Percentiles rank a stretch among this genome's conserved stretches.
These are phyloP conservation scores for Tripterygium wilfordii DNA, from an alignment of 177 flowering plant genomes.

Conservation along the genomic window DNA sequence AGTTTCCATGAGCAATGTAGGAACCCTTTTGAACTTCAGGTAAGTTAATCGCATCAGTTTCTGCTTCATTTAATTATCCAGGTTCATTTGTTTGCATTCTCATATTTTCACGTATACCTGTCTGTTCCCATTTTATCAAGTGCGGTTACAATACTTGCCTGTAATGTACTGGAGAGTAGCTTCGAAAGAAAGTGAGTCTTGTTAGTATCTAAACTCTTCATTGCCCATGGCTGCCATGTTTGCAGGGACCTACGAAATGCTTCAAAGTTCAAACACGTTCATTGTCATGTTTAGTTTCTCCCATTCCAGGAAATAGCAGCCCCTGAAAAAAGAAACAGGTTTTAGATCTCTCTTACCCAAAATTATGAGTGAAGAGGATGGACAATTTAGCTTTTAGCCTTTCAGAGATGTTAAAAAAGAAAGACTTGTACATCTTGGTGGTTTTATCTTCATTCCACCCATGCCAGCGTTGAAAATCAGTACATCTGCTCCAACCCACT, in stretches of 20 bases:
- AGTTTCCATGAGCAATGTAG: no score
- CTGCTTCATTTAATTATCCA: no score
- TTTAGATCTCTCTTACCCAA: no score
- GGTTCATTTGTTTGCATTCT: no score
- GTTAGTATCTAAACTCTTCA: slow-evolving; percentile 28
- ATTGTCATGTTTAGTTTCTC: slow-evolving; percentile 49
- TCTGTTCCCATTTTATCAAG: no score
- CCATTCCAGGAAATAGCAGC: slow-evolving; percentile 67
- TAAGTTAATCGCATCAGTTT: no score
- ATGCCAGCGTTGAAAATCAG: slow-evolving; percentile 81
- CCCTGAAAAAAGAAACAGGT: slow-evolving; percentile 56
- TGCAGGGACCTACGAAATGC: slow-evolving; percentile 63
- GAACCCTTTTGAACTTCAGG: no score
- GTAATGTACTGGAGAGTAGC: slow-evolving; percentile 77
- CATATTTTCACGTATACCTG: no score
- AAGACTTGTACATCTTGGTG: slow-evolving; percentile 36
- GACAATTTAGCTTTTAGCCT: no score
- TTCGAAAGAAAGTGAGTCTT: slow-evolving; percentile 56
- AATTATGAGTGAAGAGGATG: no score
- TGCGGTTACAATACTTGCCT: slow-evolving; percentile 34
- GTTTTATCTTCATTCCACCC: slow-evolving; percentile 90
- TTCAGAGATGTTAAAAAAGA: not conserved
- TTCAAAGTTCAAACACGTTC: slow-evolving; percentile 55
- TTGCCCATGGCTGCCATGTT: slow-evolving; percentile 69
- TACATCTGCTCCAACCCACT: slow-evolving; percentile 72